Percentiles rank a stretch among this genome's conserved stretches.
These are phyloP conservation scores for Fomes fomentarius DNA, from an alignment of 1,284 basidiomycete species.

Conservation along the genomic window DNA sequence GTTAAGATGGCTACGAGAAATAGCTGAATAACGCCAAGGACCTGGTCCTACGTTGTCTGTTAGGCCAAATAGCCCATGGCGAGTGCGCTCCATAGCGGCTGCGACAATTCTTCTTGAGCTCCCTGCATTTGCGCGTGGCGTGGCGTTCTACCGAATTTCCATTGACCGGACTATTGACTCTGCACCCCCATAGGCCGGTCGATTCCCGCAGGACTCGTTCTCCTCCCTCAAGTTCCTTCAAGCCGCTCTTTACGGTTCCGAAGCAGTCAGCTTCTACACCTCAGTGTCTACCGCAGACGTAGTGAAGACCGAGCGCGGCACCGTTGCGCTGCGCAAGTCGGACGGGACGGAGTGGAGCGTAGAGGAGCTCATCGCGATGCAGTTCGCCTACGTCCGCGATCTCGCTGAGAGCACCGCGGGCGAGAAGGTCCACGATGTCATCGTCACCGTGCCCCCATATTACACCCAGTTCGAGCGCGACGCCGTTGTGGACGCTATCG, in stretches of 20 bases:
- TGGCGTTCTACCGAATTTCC: too few relatives aligned
- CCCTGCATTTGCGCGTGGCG: too few relatives aligned
- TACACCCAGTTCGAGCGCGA: slow-evolving; percentile 89
- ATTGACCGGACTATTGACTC: too few relatives aligned
- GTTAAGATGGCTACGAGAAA: too few relatives aligned
- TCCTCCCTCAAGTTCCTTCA: slow-evolving; percentile 89
- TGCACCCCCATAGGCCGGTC: too few relatives aligned
- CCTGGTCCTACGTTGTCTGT: too few relatives aligned
- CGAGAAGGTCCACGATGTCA: slow-evolving; percentile 80
- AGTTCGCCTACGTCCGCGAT: slow-evolving; percentile 88
- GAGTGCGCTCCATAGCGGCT: too few relatives aligned
- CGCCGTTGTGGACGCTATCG: slow-evolving; percentile 71
- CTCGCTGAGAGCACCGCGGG: slow-evolving; percentile 82
- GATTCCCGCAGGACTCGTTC: slow-evolving; percentile 90
- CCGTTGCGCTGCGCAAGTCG: slow-evolving; percentile 57
- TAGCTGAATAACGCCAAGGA: too few relatives aligned
- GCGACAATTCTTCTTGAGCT: too few relatives aligned
- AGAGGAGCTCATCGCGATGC: slow-evolving; percentile 95
- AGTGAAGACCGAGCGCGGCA: slow-evolving; percentile 60
- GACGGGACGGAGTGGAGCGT: slow-evolving; percentile 77
- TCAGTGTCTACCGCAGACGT: slow-evolving; percentile 67
- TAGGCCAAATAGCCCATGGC: too few relatives aligned
- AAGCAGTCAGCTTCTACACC: slow-evolving; percentile 63
- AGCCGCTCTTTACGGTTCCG: slow-evolving; percentile 70
- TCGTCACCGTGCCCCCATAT: slow-evolving; percentile 87